These are phyloP conservation scores for Eruca vesicaria DNA, from an alignment of 441 rosid species.

Conservation along the genomic window DNA sequence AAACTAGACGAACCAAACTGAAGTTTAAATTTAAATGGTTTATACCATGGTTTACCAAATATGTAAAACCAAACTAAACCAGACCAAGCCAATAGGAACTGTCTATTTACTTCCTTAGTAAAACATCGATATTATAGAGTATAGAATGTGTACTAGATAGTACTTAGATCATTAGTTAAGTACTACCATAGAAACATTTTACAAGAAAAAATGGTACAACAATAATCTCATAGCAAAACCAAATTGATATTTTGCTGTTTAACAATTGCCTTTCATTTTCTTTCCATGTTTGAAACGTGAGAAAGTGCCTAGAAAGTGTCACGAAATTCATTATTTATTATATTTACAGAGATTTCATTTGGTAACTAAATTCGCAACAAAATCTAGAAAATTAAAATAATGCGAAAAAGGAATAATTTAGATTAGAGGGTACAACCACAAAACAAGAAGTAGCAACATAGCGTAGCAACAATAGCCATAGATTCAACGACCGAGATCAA, in stretches of 20 bases:
- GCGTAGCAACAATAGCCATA: slow-evolving; percentile 56
- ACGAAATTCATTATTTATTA: slow-evolving; percentile 3
- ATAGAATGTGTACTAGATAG: background rate
- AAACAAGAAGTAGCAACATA: slow-evolving; percentile 72
- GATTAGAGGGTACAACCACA: slow-evolving; percentile 79
- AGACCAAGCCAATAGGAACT: background rate
- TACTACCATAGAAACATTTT: background rate
- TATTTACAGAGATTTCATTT: background rate
- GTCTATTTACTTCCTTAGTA: background rate
- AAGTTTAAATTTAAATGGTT: background rate
- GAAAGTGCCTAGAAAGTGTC: slow-evolving; percentile 1
- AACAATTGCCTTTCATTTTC: background rate
- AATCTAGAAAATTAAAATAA: background rate
- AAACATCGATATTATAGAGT: background rate
- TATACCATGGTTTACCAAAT: background rate
- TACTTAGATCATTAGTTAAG: background rate
- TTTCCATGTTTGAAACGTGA: background rate
- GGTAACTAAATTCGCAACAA: background rate
- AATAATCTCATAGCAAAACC: background rate
- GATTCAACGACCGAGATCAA: slow-evolving; percentile 63
- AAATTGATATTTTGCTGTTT: background rate
- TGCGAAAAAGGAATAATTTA: background rate
- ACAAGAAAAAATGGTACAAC: background rate
- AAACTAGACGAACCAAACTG: background rate
- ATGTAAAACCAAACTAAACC: background rate